Base-by-base conservation (phyloP, 2,329 filamentous ascomycete species). In the Cladosporium sp. region DNA sequence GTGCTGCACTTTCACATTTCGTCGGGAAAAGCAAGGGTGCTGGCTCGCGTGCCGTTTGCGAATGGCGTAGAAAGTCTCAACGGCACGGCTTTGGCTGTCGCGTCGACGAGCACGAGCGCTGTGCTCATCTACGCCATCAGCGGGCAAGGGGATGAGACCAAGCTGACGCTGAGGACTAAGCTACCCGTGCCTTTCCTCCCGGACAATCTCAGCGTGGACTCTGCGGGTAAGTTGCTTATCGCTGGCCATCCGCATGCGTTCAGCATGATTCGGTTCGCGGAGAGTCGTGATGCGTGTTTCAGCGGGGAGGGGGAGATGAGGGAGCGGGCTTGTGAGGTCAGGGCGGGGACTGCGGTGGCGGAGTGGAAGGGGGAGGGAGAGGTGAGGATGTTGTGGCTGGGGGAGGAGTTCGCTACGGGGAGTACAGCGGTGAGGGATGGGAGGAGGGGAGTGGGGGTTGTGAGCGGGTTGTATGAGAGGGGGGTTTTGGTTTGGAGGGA, bases 121-220 rank as follows among this genome's bases (percentile, higher is more conserved):
- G 54, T 74, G 1, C 63, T 64, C 15, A 54, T 75, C 6, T 75
- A 69, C 61, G 38, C 47, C 3, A 53, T 66, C 27, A 27, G 9
- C 22, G 5, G 5, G 22, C 22, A 9, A 42, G 34, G 34, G 51
- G 49, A 27, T 51, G 30, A 1, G 43, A 38, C 53, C 51, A 17
- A 52, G 9, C 22, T 22, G 54, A 29, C 43, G 42, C 37, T 63
- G 67, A 1, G 12, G 36, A 0, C 27, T 3, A 47, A 32, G 1
- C 12, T 47, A 15, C 4, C 22, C 3, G 20, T 63, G 6, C 65
- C 68, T 0, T 65, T 68, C 22, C 53, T 61, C 1, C 65, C 69
- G 0, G 73, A 74, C 49, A 74, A 74, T 48, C 43, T 74, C 2
- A 69, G 65, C 29, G 58, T 68, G 0, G 70, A 73, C 43, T 50